A percentile compares a stretch with the other conserved stretches of the same genome.
These are phyloP conservation scores for Cystobasidium tubakii DNA, from an alignment of 768 basidiomycete species.

Conservation along the genomic window DNA sequence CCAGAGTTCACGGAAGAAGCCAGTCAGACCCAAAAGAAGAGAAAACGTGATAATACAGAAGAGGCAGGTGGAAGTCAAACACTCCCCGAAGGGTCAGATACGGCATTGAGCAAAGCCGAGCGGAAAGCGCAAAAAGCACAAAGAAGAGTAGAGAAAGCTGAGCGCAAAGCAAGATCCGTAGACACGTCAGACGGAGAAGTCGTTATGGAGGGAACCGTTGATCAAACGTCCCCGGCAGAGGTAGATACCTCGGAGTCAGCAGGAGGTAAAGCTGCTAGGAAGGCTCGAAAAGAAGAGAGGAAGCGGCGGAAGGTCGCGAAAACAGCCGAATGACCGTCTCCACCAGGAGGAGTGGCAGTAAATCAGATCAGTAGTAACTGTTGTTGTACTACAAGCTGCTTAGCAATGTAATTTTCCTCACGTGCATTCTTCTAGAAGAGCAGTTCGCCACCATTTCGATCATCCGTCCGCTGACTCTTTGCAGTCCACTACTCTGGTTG, in stretches of 20 bases:
- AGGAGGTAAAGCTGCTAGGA: neutral
- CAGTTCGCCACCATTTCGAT: neutral
- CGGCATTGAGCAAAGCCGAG: too few species aligned
- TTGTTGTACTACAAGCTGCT: neutral
- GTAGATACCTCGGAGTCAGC: neutral
- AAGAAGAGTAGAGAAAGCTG: neutral
- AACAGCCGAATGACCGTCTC: neutral
- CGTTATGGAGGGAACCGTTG: too few species aligned
- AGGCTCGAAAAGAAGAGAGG: slow-evolving; percentile 16
- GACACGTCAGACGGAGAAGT: neutral
- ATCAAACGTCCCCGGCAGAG: too few species aligned
- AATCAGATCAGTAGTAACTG: too few species aligned
- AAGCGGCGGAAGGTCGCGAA: slow-evolving; percentile 6
- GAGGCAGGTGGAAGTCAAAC: neutral
- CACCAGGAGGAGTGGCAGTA: too few species aligned
- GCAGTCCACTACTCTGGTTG: neutral
- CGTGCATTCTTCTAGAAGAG: slow-evolving; percentile 4
- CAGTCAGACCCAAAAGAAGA: neutral
- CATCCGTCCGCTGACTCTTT: neutral
- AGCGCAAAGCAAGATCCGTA: neutral
- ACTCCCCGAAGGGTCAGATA: too few species aligned
- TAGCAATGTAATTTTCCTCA: neutral
- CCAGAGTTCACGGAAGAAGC: neutral
- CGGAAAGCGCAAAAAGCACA: slow-evolving; percentile 19
- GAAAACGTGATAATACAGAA: neutral